Conservation (phyloP, 768 basidiomycete species). For the Suillus placidus region DNA sequence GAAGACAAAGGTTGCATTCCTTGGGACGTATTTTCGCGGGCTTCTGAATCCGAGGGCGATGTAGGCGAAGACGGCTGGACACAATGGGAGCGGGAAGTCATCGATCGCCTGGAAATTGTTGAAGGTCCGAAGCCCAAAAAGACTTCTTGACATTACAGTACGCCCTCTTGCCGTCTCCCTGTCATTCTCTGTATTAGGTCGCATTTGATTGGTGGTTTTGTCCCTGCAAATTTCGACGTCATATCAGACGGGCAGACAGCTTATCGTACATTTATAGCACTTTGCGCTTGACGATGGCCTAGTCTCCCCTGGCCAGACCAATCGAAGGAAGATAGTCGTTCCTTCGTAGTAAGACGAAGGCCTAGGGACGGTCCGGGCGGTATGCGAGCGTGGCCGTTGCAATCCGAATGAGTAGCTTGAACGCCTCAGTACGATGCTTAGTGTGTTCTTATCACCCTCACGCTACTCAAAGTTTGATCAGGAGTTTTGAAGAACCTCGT, state of each 20-base stretch:
- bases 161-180: neutral
- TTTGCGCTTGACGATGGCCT: neutral
- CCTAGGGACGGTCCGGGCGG: constrained; percentile 1
- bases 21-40: constrained; percentile 74
- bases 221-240: constrained; percentile 1
- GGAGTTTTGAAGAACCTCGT: constrained; percentile 1
- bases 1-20: constrained; percentile 67
- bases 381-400: neutral
- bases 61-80: constrained; percentile 67
- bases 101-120: constrained; percentile 66
- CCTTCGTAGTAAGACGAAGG: neutral
- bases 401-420: constrained; percentile 7
- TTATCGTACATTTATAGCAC: constrained; percentile 5
- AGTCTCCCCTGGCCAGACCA: neutral
- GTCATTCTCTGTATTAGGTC: neutral
- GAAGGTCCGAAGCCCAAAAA: constrained; percentile 30
- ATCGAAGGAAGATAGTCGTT: neutral
- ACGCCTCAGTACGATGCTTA: neutral
- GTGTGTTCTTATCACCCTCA: constrained; percentile 7
- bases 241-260: neutral
- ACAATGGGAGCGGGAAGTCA: constrained; percentile 83
- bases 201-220: neutral
- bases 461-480: constrained; percentile 4
- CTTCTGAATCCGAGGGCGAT: constrained; percentile 53
- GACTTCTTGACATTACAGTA: constrained; percentile 1